phyloP scores from a whole-genome alignment of 495 filamentous ascomycete species.

The Polyplosphaeria fusca region DNA sequence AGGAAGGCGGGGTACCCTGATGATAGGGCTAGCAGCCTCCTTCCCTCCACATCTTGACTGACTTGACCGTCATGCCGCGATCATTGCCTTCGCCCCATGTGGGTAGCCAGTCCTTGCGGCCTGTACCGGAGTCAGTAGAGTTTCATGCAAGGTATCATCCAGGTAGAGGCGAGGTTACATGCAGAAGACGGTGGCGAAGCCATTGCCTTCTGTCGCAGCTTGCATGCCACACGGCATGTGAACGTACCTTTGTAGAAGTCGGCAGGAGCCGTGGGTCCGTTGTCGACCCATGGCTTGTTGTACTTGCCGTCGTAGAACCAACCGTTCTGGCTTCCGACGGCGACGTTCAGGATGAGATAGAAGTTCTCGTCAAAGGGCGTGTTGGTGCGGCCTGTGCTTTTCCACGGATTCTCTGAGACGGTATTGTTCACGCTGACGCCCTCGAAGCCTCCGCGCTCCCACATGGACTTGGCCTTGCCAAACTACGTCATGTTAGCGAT shows the following conservation, averaged over 20 bases:
- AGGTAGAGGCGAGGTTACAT: no score
- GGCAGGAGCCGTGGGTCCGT: conserved; percentile 17
- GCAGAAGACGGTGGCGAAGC: conserved; percentile 1
- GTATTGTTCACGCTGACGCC: conserved; percentile 20
- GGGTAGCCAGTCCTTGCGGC: conserved; percentile 11
- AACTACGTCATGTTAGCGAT: no score
- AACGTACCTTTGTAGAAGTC: conserved; percentile 29
- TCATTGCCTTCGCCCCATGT: conserved; percentile 33
- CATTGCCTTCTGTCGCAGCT: neutral
- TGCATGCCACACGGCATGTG: no score
- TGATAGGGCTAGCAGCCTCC: conserved; percentile 27
- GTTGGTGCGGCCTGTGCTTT: conserved; percentile 21
- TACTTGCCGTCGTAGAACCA: conserved; percentile 28
- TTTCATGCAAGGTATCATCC: no score
- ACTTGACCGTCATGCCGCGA: conserved; percentile 33
- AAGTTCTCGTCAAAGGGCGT: conserved; percentile 33
- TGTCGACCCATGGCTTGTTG: conserved; percentile 35
- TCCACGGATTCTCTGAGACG: conserved; percentile 29
- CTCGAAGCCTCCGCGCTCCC: conserved; percentile 27
- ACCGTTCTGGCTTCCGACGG: conserved; percentile 29
- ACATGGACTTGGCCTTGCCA: conserved; percentile 33
- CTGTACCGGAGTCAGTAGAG: no score
- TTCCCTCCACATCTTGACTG: conserved; percentile 36
- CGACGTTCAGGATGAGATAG: conserved; percentile 35
- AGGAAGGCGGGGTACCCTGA: no score